phyloP scores from a whole-genome alignment of 257 asterid genomes.

The Capsicum chinense region DNA sequence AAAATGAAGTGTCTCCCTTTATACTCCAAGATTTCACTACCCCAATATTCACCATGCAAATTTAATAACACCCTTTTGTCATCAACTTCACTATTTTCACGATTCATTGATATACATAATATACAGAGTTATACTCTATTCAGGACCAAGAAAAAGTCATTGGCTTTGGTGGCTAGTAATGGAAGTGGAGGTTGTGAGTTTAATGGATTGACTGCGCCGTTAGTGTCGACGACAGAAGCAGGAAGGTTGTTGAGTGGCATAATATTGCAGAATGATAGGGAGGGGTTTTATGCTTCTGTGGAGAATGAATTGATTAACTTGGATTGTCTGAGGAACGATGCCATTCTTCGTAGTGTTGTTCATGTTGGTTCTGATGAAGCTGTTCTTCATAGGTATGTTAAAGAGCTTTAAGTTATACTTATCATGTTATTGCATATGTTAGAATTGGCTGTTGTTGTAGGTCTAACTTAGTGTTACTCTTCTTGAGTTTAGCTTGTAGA shows the following conservation, averaged over 20 bases:
- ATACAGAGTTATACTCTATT: background rate
- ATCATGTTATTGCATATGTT: too few relatives aligned
- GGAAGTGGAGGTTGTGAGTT: constrained; percentile 42
- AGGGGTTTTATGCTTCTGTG: constrained; percentile 50
- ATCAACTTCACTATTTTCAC: constrained; percentile 26
- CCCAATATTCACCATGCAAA: too few relatives aligned
- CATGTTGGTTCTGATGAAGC: constrained; percentile 71
- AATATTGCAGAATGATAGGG: constrained; percentile 54
- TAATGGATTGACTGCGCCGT: constrained; percentile 69
- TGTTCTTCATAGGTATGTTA: constrained; percentile 68
- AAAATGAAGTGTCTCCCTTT: too few relatives aligned
- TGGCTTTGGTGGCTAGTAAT: constrained; percentile 38
- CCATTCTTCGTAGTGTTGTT: constrained; percentile 54
- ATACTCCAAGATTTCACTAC: too few relatives aligned
- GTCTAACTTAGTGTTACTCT: too few relatives aligned
- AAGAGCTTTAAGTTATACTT: too few relatives aligned
- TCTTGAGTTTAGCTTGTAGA: too few relatives aligned
- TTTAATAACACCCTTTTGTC: too few relatives aligned
- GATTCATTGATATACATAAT: background rate
- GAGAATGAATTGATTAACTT: constrained; percentile 57
- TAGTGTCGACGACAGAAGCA: constrained; percentile 63
- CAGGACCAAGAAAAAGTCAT: constrained; percentile 35
- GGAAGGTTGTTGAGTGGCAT: constrained; percentile 62
- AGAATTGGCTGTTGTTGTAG: too few relatives aligned
- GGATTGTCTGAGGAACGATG: constrained; percentile 53